Percentiles rank a stretch among this genome's conserved stretches.
These are phyloP conservation scores for Fragaria ananassa DNA, from an alignment of 306 rosid species.

Conservation along the genomic window DNA sequence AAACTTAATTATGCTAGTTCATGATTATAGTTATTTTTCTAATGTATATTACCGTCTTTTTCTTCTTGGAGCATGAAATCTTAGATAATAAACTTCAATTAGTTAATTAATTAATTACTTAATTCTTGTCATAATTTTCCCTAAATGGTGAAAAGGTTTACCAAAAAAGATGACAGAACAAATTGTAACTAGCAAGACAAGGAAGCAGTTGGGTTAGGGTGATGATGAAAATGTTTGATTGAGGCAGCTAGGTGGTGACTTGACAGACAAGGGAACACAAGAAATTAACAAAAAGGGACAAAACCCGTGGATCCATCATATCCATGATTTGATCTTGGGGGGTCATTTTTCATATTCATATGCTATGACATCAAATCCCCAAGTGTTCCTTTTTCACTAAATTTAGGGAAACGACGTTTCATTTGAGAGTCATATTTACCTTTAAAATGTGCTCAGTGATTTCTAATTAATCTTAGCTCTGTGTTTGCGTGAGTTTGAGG, in stretches of 20 bases:
- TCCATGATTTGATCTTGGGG: constrained; percentile 2
- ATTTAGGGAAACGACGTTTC: constrained; percentile 18
- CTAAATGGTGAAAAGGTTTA: not conserved
- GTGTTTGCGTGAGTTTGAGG: not conserved
- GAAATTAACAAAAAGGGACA: constrained; percentile 9
- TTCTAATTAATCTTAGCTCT: not conserved
- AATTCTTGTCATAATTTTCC: not conserved
- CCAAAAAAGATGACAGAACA: too few species aligned
- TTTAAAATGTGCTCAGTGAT: not conserved
- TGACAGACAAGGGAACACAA: constrained; percentile 13
- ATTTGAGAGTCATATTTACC: not conserved
- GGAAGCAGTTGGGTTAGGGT: not conserved
- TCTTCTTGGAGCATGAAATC: not conserved
- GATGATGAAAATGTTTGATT: not conserved
- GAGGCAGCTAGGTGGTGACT: not conserved
- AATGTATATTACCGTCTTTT: too few species aligned
- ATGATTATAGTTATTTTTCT: too few species aligned
- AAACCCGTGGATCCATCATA: constrained; percentile 16
- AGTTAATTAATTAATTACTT: too few species aligned
- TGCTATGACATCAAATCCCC: not conserved
- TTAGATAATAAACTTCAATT: not conserved
- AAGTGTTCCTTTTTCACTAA: not conserved
- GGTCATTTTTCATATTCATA: not conserved
- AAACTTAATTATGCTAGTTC: too few species aligned
- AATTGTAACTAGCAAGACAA: not conserved